Evolutionary conservation across 75 land plant species (phyloP).

Genomic region (Pinus taeda): DNA sequence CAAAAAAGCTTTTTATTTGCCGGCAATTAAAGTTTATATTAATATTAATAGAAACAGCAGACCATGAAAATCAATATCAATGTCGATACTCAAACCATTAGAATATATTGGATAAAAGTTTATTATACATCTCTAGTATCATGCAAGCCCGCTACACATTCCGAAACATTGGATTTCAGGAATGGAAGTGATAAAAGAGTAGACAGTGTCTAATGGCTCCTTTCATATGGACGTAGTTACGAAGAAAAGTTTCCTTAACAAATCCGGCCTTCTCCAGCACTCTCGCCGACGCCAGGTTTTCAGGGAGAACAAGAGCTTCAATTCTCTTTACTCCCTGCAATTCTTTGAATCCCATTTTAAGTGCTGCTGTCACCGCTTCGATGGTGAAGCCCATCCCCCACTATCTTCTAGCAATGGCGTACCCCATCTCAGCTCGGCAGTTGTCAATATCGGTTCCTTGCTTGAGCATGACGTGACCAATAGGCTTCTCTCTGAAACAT

Average conservation of each 20-base stretch:
- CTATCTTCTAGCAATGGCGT: constrained; percentile 34
- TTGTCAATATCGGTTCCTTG: background rate
- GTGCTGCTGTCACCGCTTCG: constrained; percentile 36
- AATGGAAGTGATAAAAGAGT: background rate
- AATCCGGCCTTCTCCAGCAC: constrained; percentile 64
- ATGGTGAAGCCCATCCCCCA: constrained; percentile 54
- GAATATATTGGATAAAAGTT: no score
- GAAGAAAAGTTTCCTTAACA: constrained; percentile 27
- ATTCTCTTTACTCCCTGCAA: constrained; percentile 29
- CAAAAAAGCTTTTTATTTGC: no score
- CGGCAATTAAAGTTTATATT: no score
- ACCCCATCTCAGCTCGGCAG: constrained; percentile 39
- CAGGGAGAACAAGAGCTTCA: constrained; percentile 40
- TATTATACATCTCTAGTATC: no score
- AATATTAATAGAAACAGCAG: no score
- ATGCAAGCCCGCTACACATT: no score
- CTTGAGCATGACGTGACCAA: background rate
- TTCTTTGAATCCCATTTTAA: constrained; percentile 24
- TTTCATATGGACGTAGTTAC: constrained; percentile 33
- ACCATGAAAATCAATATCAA: no score
- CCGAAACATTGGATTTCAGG: no score
- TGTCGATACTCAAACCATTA: no score
- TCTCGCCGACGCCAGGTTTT: constrained; percentile 42
- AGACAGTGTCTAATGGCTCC: background rate
- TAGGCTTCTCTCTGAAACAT: constrained; percentile 23